A percentile compares a stretch with the other conserved stretches of the same genome.
Evolutionary conservation across 2,329 filamentous ascomycete genomes (phyloP).

Genomic region (Calonectria honghensis): DNA sequence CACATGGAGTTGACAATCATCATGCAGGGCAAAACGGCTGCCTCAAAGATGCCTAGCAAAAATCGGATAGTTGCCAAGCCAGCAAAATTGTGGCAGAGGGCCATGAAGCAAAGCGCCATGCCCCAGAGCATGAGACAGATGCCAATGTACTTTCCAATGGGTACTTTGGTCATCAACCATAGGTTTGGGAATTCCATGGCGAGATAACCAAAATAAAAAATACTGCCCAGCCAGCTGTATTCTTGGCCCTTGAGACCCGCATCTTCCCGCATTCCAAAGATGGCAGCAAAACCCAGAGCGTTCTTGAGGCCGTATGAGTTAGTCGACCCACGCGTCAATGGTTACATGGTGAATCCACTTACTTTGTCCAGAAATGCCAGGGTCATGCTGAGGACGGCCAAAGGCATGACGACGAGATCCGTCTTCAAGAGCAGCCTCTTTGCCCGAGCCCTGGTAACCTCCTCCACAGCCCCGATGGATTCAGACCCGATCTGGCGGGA

Average conservation of each 20-base stretch:
- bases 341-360: neutral
- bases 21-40: constrained; percentile 67
- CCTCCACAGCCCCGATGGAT: neutral
- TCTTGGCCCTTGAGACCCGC: constrained; percentile 62
- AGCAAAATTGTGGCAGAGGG: constrained; percentile 62
- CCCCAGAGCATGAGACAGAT: constrained; percentile 58
- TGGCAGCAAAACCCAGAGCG: constrained; percentile 42
- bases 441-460: constrained; percentile 35
- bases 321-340: neutral
- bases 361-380: constrained; percentile 45
- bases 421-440: constrained; percentile 42
- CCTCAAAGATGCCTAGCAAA: constrained; percentile 67
- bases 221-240: constrained; percentile 78
- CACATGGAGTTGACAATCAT: constrained; percentile 67
- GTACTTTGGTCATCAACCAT: constrained; percentile 57
- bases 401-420: constrained; percentile 44
- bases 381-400: constrained; percentile 44
- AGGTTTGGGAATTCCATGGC: constrained; percentile 62
- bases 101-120: constrained; percentile 63
- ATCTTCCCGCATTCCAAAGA: constrained; percentile 50
- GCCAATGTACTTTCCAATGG: constrained; percentile 58
- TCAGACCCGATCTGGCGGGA: neutral
- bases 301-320: constrained; percentile 17
- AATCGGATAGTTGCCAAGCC: constrained; percentile 65
- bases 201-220: constrained; percentile 70